phyloP scores from a whole-genome alignment of 768 basidiomycete genomes.

The Amyloporia xantha region DNA sequence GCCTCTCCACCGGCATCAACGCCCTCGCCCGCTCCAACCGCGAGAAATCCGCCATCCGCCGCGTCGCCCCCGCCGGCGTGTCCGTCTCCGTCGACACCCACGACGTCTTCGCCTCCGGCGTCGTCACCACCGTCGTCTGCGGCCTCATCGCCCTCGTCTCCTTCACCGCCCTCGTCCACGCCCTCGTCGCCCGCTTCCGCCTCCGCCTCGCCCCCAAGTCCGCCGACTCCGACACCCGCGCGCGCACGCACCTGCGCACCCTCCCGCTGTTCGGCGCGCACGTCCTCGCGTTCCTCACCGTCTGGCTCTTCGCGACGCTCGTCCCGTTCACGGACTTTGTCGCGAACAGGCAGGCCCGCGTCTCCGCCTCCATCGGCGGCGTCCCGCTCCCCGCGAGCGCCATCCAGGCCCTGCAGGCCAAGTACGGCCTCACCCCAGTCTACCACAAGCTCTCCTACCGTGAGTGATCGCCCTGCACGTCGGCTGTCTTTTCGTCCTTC shows the following conservation, averaged over 20 bases:
- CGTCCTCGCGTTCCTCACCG: slow-evolving; percentile 34
- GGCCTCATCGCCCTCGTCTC: slow-evolving; percentile 18
- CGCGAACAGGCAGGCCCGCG: slow-evolving; percentile 36
- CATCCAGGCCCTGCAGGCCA: slow-evolving; percentile 30
- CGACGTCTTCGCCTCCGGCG: slow-evolving; percentile 20
- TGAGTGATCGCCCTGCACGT: slow-evolving; percentile 35
- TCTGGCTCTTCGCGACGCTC: slow-evolving; percentile 44
- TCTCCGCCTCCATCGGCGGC: slow-evolving; percentile 36
- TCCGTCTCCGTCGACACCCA: slow-evolving; percentile 31
- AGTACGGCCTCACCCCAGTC: slow-evolving; percentile 34
- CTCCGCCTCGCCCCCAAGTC: slow-evolving; percentile 18
- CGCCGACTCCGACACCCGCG: slow-evolving; percentile 1
- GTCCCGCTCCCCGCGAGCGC: slow-evolving; percentile 29
- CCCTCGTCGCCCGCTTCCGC: slow-evolving; percentile 25
- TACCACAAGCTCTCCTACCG: slow-evolving; percentile 43
- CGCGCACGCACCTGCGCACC: slow-evolving; percentile 20
- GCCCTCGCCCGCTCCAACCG: slow-evolving; percentile 34
- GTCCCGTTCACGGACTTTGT: slow-evolving; percentile 43
- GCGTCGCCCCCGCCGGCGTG: slow-evolving; percentile 27
- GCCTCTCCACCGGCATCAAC: slow-evolving; percentile 25
- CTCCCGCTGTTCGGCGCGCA: slow-evolving; percentile 29
- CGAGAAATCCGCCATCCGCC: slow-evolving; percentile 27
- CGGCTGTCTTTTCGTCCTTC: not conserved
- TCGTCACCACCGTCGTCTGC: slow-evolving; percentile 30
- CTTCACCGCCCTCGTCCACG: slow-evolving; percentile 22